Conservation (phyloP, 495 filamentous ascomycete genomes). For the Parathielavia hyrcaniae region DNA sequence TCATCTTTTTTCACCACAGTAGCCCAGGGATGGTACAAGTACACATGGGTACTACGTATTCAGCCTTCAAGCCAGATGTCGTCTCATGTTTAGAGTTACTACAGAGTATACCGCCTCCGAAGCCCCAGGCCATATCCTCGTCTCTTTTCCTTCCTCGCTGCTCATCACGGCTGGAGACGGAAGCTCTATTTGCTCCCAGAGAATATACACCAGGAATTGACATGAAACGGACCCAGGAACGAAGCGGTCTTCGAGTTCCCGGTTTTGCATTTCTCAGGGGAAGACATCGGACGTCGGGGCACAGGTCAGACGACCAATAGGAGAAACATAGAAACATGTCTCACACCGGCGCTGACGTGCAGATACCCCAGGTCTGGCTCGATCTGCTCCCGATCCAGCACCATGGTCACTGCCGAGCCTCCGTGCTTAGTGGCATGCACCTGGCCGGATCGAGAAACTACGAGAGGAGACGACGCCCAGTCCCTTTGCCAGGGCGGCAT, state of each 20-base stretch:
- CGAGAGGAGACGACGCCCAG: background rate
- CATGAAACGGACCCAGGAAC: too few relatives aligned
- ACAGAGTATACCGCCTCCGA: background rate
- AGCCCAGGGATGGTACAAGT: too few relatives aligned
- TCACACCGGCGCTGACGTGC: slow-evolving; percentile 22
- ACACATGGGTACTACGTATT: too few relatives aligned
- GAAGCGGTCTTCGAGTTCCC: too few relatives aligned
- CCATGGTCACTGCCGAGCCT: slow-evolving; percentile 8
- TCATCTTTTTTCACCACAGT: background rate
- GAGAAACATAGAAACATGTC: slow-evolving; percentile 7
- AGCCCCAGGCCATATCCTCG: background rate
- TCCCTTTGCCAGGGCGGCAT: background rate
- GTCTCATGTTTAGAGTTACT: background rate
- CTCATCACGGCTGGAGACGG: background rate
- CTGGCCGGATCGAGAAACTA: slow-evolving; percentile 1
- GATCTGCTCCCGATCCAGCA: background rate
- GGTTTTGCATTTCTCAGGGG: too few relatives aligned
- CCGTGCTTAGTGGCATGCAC: slow-evolving; percentile 18
- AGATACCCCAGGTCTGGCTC: slow-evolving; percentile 9
- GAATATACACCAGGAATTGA: background rate
- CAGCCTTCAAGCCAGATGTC: background rate
- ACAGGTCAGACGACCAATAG: background rate
- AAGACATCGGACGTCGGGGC: background rate
- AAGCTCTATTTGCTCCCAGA: background rate
- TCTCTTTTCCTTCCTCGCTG: background rate